A percentile compares a stretch with the other conserved stretches of the same genome.
phyloP scores from a whole-genome alignment of 805 yeast species.

The Metschnikowia arizonensis region DNA sequence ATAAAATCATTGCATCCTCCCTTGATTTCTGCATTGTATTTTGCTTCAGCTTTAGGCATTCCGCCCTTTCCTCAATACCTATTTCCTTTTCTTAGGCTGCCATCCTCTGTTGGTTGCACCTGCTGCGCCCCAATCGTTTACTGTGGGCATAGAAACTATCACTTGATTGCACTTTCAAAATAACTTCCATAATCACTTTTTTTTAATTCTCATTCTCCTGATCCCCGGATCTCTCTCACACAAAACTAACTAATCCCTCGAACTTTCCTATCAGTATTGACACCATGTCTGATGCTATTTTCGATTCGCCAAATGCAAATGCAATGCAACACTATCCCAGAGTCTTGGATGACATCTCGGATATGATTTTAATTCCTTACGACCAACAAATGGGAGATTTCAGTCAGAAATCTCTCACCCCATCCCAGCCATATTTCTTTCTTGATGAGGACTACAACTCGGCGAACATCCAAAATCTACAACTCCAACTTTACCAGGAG shows the following conservation, averaged over 20 bases:
- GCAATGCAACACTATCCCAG: slow-evolving; percentile 2
- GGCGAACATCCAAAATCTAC: slow-evolving; percentile 7
- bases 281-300: not conserved
- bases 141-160: not conserved
- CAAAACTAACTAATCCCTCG: not conserved
- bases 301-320: slow-evolving; percentile 1
- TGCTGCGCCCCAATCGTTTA: not conserved
- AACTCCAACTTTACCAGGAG: slow-evolving; percentile 10
- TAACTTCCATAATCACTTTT: too few relatives aligned
- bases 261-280: not conserved
- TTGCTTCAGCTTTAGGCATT: not conserved
- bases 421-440: not conserved
- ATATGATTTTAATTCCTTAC: slow-evolving; percentile 1
- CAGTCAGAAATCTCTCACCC: not conserved
- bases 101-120: not conserved
- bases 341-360: not conserved
- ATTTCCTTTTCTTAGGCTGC: not conserved
- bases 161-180: not conserved
- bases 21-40: not conserved
- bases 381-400: slow-evolving; percentile 1
- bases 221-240: too few relatives aligned
- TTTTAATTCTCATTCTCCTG: too few relatives aligned
- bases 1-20: not conserved
- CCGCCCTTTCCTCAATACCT: not conserved
- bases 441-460: not conserved